Conservation (phyloP, 176 grass and related monocot genomes). For the Alloteropsis semialata region DNA sequence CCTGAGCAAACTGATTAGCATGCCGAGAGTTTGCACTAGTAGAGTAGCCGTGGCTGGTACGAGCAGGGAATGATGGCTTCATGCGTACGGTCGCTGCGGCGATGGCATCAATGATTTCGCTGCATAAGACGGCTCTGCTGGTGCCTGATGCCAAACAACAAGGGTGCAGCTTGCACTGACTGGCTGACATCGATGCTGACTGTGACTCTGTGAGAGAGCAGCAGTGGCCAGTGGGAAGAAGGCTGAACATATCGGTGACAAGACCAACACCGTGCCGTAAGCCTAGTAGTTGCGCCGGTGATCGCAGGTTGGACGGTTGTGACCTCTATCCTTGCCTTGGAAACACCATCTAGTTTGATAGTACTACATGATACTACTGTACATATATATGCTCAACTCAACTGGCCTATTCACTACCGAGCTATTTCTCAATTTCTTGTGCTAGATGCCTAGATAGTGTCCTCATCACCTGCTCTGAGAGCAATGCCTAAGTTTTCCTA, state of each 20-base stretch:
- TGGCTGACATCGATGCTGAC: background rate
- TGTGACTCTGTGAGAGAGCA: background rate
- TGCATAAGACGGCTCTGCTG: background rate
- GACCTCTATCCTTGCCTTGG: background rate
- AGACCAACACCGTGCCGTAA: background rate
- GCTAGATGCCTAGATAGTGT: no score
- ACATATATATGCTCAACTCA: no score
- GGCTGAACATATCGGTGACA: background rate
- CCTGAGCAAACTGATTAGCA: slow-evolving; percentile 22
- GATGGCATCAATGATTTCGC: background rate
- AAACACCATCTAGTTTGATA: background rate
- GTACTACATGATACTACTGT: no score
- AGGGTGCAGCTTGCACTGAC: background rate
- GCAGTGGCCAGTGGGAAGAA: background rate
- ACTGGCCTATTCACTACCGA: no score
- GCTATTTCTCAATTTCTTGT: no score
- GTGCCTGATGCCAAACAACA: background rate
- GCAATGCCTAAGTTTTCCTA: no score
- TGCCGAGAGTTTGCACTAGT: background rate
- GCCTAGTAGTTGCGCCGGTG: background rate
- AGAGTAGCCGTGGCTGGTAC: background rate
- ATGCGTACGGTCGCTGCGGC: background rate
- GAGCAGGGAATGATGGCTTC: slow-evolving; percentile 7
- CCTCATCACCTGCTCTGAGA: no score
- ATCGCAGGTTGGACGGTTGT: background rate